A percentile compares a stretch with the other conserved stretches of the same genome.
phyloP scores from a whole-genome alignment of 1,139 yeast species.

The Lodderomyces beijingensis region DNA sequence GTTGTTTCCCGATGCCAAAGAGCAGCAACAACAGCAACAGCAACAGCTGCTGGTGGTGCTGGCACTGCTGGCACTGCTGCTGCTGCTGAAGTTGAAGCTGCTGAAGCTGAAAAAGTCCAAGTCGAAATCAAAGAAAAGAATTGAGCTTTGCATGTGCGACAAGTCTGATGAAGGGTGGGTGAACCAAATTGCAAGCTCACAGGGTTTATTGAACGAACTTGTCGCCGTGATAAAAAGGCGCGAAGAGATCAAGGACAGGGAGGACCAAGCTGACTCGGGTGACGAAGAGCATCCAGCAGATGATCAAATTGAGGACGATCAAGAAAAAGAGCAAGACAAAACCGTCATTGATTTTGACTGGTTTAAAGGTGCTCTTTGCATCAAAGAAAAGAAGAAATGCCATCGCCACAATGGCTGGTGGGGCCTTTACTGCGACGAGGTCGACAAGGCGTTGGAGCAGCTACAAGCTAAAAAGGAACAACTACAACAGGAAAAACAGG shows the following conservation, averaged over 20 bases:
- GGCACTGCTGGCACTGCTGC: too few species aligned
- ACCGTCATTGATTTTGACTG: constrained; percentile 14
- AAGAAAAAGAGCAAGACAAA: constrained; percentile 15
- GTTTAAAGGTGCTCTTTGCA: constrained; percentile 38
- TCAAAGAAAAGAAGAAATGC: constrained; percentile 65
- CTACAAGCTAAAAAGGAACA: constrained; percentile 18
- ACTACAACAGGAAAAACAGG: constrained; percentile 21
- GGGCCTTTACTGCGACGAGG: constrained; percentile 45
- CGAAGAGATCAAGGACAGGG: constrained; percentile 2
- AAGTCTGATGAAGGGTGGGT: constrained; percentile 14
- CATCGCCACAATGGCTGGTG: constrained; percentile 66
- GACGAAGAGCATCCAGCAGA: constrained; percentile 14
- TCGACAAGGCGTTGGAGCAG: constrained; percentile 28
- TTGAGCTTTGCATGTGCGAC: constrained; percentile 33
- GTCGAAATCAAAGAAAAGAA: constrained; percentile 25
- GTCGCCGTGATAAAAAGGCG: constrained; percentile 2
- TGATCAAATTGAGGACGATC: constrained; percentile 2
- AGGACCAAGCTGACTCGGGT: background rate
- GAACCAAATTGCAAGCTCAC: constrained; percentile 15
- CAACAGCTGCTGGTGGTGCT: too few species aligned
- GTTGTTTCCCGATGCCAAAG: constrained; percentile 13
- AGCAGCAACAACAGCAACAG: too few species aligned
- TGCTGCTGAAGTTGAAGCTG: too few species aligned
- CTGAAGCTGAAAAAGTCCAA: constrained; percentile 14
- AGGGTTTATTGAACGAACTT: constrained; percentile 14